Evolutionary conservation across 176 grass and related monocot genomes (phyloP).

Genomic region (Juncus inflexus): DNA sequence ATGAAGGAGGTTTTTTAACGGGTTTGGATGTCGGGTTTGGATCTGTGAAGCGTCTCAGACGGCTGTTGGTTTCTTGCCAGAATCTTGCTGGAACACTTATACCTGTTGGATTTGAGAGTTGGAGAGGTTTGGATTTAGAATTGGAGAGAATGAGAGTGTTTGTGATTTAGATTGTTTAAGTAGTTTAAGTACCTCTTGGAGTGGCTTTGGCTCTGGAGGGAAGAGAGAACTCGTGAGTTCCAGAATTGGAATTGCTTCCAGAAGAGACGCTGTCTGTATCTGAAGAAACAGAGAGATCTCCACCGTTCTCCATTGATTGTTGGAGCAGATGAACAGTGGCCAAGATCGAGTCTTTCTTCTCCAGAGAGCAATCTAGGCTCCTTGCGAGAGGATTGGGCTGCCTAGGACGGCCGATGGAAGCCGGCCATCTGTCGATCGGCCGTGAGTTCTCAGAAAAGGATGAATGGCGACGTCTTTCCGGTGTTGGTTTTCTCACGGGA

Average conservation of each 20-base stretch:
- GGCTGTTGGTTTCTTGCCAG: slow-evolving; percentile 88
- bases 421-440: slow-evolving; percentile 57
- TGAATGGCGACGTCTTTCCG: slow-evolving; percentile 57
- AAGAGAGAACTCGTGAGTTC: slow-evolving; percentile 34
- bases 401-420: slow-evolving; percentile 29
- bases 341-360: slow-evolving; percentile 76
- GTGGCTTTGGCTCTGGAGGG: slow-evolving; percentile 32
- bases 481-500: slow-evolving; percentile 52
- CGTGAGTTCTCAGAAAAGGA: slow-evolving; percentile 65
- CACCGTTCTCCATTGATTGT: slow-evolving; percentile 67
- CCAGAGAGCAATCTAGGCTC: slow-evolving; percentile 79
- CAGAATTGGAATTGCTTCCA: slow-evolving; percentile 65
- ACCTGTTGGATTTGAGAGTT: slow-evolving; percentile 30
- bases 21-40: slow-evolving; percentile 36
- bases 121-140: background rate
- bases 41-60: slow-evolving; percentile 64
- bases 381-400: slow-evolving; percentile 70
- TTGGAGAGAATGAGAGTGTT: background rate
- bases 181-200: slow-evolving; percentile 18
- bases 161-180: background rate
- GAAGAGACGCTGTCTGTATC: slow-evolving; percentile 92
- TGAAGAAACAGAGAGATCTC: slow-evolving; percentile 68
- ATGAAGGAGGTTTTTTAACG: slow-evolving; percentile 41
- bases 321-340: slow-evolving; percentile 69
- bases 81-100: slow-evolving; percentile 88